A percentile compares a stretch with the other conserved stretches of the same genome.
Evolutionary conservation across 1,139 yeast genomes (phyloP).

Genomic region (Eremothecium gossypii): DNA sequence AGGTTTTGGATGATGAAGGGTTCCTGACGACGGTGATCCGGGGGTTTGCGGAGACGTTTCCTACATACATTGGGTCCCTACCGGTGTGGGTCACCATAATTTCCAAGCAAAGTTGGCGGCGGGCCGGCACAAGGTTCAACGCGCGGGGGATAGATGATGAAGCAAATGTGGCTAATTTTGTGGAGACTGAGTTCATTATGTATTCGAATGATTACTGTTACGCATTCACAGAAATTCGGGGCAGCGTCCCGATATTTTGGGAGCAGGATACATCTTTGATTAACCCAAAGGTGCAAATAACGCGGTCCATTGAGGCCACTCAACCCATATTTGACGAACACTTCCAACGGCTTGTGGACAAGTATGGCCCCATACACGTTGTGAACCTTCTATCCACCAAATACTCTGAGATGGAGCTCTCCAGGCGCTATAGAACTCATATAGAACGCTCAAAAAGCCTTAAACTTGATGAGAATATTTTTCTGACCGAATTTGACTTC

Average conservation of each 20-base stretch:
- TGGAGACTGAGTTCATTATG: constrained; percentile 81
- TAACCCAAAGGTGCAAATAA: constrained; percentile 76
- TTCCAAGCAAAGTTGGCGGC: constrained; percentile 87
- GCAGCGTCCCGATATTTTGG: constrained; percentile 96
- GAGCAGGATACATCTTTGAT: constrained; percentile 87
- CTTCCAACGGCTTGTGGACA: constrained; percentile 55
- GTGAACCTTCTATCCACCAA: constrained; percentile 77
- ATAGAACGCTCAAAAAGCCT: constrained; percentile 27
- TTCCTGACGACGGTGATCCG: constrained; percentile 86
- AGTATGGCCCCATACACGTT: constrained; percentile 80
- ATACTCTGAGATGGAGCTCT: constrained; percentile 65
- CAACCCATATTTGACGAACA: constrained; percentile 85
- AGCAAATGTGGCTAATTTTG: constrained; percentile 92
- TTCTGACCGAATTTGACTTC: constrained; percentile 80
- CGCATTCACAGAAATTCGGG: constrained; percentile 81
- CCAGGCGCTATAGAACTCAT: constrained; percentile 57
- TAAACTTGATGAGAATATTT: constrained; percentile 40
- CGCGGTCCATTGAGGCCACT: constrained; percentile 84
- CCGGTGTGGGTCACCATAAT: constrained; percentile 66
- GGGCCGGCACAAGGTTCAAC: constrained; percentile 93
- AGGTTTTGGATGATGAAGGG: constrained; percentile 59
- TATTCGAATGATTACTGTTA: constrained; percentile 50
- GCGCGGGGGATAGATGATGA: constrained; percentile 95
- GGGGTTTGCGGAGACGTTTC: constrained; percentile 81
- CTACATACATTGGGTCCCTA: constrained; percentile 41